Percentiles rank a stretch among this genome's conserved stretches.
These are phyloP conservation scores for Fusarium protoensiforme DNA, from an alignment of 2,329 filamentous ascomycete genomes.

Conservation along the genomic window DNA sequence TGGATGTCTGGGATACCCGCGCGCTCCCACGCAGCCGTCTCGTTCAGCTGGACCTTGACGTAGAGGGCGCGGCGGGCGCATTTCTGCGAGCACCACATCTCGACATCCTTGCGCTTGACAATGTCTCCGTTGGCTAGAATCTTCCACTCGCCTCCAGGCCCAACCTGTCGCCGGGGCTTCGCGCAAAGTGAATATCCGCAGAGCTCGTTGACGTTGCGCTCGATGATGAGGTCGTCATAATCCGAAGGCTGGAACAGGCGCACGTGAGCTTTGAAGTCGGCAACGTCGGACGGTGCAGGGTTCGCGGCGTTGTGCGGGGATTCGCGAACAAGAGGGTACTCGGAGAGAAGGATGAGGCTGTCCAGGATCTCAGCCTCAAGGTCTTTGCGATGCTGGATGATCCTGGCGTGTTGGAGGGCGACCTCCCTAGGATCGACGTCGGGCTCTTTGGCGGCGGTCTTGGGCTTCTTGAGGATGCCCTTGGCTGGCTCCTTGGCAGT, in stretches of 20 bases:
- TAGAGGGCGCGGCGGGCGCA: slow-evolving; percentile 87
- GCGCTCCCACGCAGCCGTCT: slow-evolving; percentile 87
- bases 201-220: slow-evolving; percentile 83
- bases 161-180: slow-evolving; percentile 67
- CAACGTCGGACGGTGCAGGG: slow-evolving; percentile 68
- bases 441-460: slow-evolving; percentile 39
- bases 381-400: slow-evolving; percentile 85
- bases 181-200: slow-evolving; percentile 90
- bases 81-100: slow-evolving; percentile 86
- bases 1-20: slow-evolving; percentile 65
- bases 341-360: slow-evolving; percentile 77
- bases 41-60: slow-evolving; percentile 87
- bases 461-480: slow-evolving; percentile 70
- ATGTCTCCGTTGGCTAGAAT: slow-evolving; percentile 71
- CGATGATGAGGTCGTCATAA: slow-evolving; percentile 88
- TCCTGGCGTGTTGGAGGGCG: slow-evolving; percentile 83
- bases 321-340: slow-evolving; percentile 57
- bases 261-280: slow-evolving; percentile 73
- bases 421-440: slow-evolving; percentile 64
- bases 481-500: slow-evolving; percentile 54
- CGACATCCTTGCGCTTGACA: slow-evolving; percentile 76
- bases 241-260: slow-evolving; percentile 85
- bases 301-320: slow-evolving; percentile 55
- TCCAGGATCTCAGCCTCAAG: slow-evolving; percentile 79
- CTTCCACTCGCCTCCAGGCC: slow-evolving; percentile 73